Evolutionary conservation across 805 yeast species (phyloP).

Genomic region (Ogataea sp.): DNA sequence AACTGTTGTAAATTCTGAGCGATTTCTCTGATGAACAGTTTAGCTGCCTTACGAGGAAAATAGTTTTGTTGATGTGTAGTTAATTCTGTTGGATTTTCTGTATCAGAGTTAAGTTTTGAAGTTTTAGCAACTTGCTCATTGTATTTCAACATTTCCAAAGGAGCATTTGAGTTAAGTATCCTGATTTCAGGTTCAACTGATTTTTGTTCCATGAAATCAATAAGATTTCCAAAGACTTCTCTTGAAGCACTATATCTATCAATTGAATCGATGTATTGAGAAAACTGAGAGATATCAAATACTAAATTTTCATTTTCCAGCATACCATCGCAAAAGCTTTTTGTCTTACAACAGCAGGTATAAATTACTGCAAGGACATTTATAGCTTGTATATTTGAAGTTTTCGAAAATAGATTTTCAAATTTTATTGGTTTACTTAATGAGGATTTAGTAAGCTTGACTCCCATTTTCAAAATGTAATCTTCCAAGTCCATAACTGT

Average conservation of each 20-base stretch:
- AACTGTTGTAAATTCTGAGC: slow-evolving; percentile 11
- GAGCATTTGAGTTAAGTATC: no score
- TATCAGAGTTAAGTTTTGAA: not conserved
- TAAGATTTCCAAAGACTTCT: slow-evolving; percentile 11
- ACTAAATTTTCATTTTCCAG: slow-evolving; percentile 8
- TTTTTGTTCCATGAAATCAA: slow-evolving; percentile 13
- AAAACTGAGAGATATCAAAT: slow-evolving; percentile 21
- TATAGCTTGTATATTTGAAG: slow-evolving; percentile 17
- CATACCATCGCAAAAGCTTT: slow-evolving; percentile 1
- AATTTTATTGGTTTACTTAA: slow-evolving; percentile 17
- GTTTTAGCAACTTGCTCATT: no score
- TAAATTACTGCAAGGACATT: slow-evolving; percentile 21
- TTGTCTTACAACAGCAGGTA: slow-evolving; percentile 17
- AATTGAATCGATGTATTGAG: slow-evolving; percentile 13
- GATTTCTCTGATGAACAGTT: slow-evolving; percentile 10
- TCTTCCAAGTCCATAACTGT: slow-evolving; percentile 19
- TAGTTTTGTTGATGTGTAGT: not conserved
- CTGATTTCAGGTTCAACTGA: no score
- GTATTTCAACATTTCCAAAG: no score
- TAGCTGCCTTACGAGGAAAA: slow-evolving; percentile 11
- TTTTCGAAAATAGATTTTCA: slow-evolving; percentile 17
- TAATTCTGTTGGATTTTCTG: no score
- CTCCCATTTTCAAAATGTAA: slow-evolving; percentile 19
- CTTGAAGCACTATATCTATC: slow-evolving; percentile 20
- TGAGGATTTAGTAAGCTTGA: slow-evolving; percentile 19